These are phyloP conservation scores for Dactylellina parvicollis DNA, from an alignment of 2,329 filamentous ascomycete species.

Conservation along the genomic window DNA sequence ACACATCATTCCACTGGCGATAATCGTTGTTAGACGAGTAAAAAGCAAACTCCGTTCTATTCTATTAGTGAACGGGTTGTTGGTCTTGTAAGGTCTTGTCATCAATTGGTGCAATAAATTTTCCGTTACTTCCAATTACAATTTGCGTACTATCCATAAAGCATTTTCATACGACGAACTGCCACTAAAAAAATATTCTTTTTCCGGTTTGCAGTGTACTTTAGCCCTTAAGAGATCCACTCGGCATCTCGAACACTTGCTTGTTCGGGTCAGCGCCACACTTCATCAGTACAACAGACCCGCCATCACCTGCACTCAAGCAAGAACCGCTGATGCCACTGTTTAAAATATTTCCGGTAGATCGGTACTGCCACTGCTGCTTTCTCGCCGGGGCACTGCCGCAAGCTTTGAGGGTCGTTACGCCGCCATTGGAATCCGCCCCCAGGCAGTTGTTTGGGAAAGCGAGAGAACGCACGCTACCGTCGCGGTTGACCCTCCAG, in stretches of 20 bases:
- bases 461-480: conserved; percentile 62
- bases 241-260: conserved; percentile 65
- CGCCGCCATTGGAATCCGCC: conserved; percentile 52
- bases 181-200: no score
- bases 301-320: conserved; percentile 61
- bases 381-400: conserved; percentile 49
- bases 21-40: no score
- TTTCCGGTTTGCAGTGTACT: no score
- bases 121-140: no score
- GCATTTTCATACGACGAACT: no score
- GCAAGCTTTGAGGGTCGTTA: conserved; percentile 54
- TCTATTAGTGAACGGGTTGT: no score
- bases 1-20: no score
- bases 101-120: no score
- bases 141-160: no score
- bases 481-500: conserved; percentile 61
- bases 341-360: conserved; percentile 64
- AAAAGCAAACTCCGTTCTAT: no score
- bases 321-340: conserved; percentile 59
- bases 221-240: conserved; percentile 59
- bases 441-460: conserved; percentile 60
- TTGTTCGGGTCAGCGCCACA: conserved; percentile 62
- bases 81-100: no score
- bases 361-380: conserved; percentile 63
- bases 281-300: conserved; percentile 56